Evolutionary conservation across 2,329 filamentous ascomycete genomes (phyloP).

Genomic region (Epichloe elymi): DNA sequence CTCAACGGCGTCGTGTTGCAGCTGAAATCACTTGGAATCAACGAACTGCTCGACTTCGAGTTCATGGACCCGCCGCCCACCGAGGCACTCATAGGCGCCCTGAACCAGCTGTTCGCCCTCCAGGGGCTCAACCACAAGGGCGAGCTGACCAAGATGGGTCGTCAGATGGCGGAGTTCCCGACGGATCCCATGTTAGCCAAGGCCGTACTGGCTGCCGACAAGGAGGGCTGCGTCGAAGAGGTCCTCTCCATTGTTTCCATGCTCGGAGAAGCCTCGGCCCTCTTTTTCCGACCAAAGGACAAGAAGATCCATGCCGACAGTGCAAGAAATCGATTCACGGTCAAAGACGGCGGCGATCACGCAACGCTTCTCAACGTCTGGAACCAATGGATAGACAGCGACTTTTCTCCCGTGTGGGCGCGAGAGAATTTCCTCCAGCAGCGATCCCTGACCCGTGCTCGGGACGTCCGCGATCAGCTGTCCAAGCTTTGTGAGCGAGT

Average conservation of each 20-base stretch:
- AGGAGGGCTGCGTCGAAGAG: slow-evolving; percentile 87
- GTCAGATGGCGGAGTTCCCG: slow-evolving; percentile 92
- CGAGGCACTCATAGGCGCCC: slow-evolving; percentile 73
- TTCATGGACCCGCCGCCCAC: slow-evolving; percentile 91
- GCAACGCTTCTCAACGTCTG: slow-evolving; percentile 81
- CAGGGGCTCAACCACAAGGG: slow-evolving; percentile 82
- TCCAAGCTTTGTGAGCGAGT: slow-evolving; percentile 86
- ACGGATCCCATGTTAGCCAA: slow-evolving; percentile 87
- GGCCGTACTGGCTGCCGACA: slow-evolving; percentile 74
- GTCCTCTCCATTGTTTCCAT: slow-evolving; percentile 89
- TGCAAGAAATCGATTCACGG: slow-evolving; percentile 74
- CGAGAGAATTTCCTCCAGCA: slow-evolving; percentile 92
- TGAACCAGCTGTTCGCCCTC: slow-evolving; percentile 85
- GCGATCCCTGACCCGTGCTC: slow-evolving; percentile 71
- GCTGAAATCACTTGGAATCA: slow-evolving; percentile 81
- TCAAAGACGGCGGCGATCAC: slow-evolving; percentile 85
- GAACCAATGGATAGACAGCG: slow-evolving; percentile 89
- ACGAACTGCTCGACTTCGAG: slow-evolving; percentile 85
- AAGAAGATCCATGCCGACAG: slow-evolving; percentile 95
- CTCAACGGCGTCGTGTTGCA: slow-evolving; percentile 73
- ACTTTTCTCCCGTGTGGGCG: slow-evolving; percentile 78
- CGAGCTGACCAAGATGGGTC: slow-evolving; percentile 76
- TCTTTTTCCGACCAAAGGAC: slow-evolving; percentile 93
- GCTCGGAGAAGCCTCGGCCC: slow-evolving; percentile 73
- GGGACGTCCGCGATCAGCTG: slow-evolving; percentile 87